Evolutionary conservation across 257 asterid species (phyloP).

Genomic region (Gardenia jasminoides): DNA sequence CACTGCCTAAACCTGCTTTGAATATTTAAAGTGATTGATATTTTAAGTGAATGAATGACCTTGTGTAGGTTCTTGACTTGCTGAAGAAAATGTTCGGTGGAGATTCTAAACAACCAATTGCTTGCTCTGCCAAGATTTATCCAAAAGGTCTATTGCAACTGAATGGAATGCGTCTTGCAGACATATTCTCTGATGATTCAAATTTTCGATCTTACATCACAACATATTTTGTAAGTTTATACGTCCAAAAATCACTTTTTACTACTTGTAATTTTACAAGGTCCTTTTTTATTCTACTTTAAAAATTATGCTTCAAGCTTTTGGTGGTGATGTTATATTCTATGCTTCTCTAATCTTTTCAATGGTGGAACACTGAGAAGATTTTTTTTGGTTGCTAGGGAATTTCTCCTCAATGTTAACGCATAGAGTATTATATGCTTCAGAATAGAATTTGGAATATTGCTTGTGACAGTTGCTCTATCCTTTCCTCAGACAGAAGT

Average conservation of each 20-base stretch:
- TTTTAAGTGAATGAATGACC: conserved; percentile 15
- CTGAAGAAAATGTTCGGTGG: conserved; percentile 79
- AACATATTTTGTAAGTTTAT: conserved; percentile 67
- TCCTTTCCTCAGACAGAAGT: conserved; percentile 73
- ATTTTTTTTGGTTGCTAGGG: neutral
- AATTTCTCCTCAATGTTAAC: neutral
- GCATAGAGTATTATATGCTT: conserved; percentile 14
- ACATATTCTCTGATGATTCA: conserved; percentile 95
- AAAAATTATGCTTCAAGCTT: neutral
- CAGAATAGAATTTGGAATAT: conserved; percentile 17
- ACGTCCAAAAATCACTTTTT: neutral
- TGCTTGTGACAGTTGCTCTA: conserved; percentile 23
- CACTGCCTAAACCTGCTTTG: neutral
- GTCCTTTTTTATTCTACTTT: neutral
- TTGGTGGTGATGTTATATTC: neutral
- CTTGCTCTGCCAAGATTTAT: conserved; percentile 46
- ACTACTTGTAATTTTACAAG: neutral
- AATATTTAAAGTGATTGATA: neutral
- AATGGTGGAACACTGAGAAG: neutral
- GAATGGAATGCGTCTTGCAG: conserved; percentile 92
- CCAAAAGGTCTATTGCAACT: conserved; percentile 91
- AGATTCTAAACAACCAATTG: conserved; percentile 40
- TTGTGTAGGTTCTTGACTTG: conserved; percentile 71
- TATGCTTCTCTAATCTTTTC: neutral
- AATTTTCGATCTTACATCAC: conserved; percentile 79